Conservation (phyloP, 2,329 filamentous ascomycete species). For the Biscogniauxia sp. region DNA sequence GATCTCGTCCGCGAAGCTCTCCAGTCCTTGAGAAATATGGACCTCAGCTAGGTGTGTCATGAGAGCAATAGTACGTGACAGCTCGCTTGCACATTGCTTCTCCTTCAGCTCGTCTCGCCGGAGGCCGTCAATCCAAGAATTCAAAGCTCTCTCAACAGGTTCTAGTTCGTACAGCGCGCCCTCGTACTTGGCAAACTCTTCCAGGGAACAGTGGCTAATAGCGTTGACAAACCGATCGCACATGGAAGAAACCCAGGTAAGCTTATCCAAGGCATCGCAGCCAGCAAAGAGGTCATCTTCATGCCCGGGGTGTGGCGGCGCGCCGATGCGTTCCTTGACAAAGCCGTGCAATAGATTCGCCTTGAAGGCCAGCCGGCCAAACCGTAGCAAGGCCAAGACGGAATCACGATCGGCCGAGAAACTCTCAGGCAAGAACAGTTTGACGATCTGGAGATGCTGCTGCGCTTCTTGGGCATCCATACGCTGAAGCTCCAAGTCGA, state of each 20-base stretch:
- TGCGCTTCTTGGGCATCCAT: slow-evolving; percentile 86
- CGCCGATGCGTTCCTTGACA: slow-evolving; percentile 73
- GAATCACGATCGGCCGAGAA: slow-evolving; percentile 81
- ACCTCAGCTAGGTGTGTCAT: slow-evolving; percentile 84
- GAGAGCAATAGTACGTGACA: slow-evolving; percentile 80
- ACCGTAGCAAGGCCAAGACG: slow-evolving; percentile 81
- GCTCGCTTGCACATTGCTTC: slow-evolving; percentile 74
- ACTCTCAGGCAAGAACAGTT: slow-evolving; percentile 82
- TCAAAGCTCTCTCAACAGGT: slow-evolving; percentile 84
- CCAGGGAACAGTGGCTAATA: slow-evolving; percentile 73
- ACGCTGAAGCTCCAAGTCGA: slow-evolving; percentile 82
- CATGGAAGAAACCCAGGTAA: slow-evolving; percentile 79
- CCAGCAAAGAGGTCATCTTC: slow-evolving; percentile 78
- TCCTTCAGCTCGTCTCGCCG: slow-evolving; percentile 84
- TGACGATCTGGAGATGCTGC: slow-evolving; percentile 85
- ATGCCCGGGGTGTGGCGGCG: slow-evolving; percentile 63
- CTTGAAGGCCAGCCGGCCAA: slow-evolving; percentile 88
- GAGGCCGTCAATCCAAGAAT: slow-evolving; percentile 81
- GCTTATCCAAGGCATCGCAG: slow-evolving; percentile 79
- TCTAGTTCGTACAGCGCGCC: slow-evolving; percentile 83
- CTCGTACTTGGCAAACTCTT: slow-evolving; percentile 76
- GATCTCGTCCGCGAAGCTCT: slow-evolving; percentile 74
- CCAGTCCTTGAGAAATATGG: slow-evolving; percentile 67
- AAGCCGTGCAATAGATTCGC: slow-evolving; percentile 74
- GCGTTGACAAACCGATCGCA: slow-evolving; percentile 81